Evolutionary conservation across 2,329 filamentous ascomycete species (phyloP), one percentile per base, ranked within the genome.

Genomic region (Penicillium sp.): DNA sequence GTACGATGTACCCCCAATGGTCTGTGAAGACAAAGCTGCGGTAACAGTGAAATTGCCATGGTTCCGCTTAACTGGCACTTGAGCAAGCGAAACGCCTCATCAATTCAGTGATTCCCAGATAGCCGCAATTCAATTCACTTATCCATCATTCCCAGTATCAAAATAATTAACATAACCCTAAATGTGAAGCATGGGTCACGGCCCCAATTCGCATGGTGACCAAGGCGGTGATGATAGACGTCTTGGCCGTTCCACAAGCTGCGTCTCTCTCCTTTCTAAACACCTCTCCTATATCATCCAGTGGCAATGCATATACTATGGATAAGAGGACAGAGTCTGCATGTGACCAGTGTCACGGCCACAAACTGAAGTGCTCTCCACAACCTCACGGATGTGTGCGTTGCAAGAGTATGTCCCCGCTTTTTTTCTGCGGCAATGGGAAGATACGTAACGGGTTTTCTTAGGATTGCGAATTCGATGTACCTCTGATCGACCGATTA

Each of bases 281-380:
- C 25, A 25, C 22, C 14, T n/a, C 8, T 15, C 27, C 45, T 25
- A 15, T 18, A 29, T 5, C 12, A 12, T 15, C 18, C 3, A 37
- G n/a, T 37, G 15, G 46, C 46, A 37, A 48, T 49, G 22, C 31
- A 49, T 49, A 14, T 40, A 40, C 8, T 14, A 49, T 49, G 46
- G 46, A 49, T 9, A 49, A 40, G 46, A 49, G 46, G 31, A 40
- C 46, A 14, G 46, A 49, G 22, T 49, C 29, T 40, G 46, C 46
- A 49, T 53, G 51, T 37, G 51, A 53, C 6, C 51, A 53, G 35
- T 53, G 51, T 43, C 48, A 53, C 25, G 43, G 51, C 12, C 51
- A 53, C 20, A 53, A 53, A 42, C n/a, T 53, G 51, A 53, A 41
- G 22, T 53, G 51, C 33, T 40, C 43, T 47, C 51, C 51, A 29